Conservation (phyloP, 2,329 filamentous ascomycete genomes). For the Cladosporium sp. region DNA sequence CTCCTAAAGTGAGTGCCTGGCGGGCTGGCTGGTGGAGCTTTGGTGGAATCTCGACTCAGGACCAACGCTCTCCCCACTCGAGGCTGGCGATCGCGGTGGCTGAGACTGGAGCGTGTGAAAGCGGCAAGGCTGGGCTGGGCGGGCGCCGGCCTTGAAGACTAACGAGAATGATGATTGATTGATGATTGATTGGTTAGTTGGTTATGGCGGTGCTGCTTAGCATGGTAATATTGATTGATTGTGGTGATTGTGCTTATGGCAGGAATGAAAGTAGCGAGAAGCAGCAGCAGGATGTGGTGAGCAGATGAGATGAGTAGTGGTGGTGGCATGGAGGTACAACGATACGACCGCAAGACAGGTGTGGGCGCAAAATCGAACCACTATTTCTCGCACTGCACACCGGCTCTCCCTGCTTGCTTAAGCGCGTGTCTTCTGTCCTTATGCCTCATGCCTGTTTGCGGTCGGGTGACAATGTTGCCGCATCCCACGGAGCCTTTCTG, state of each 20-base stretch:
- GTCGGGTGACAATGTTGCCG: not conserved
- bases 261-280: not conserved
- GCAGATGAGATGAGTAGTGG: not conserved
- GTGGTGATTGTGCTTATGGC: not conserved
- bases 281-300: not conserved
- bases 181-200: not conserved
- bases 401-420: not conserved
- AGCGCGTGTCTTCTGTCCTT: not conserved
- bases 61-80: not conserved
- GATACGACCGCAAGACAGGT: not conserved
- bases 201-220: not conserved
- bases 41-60: slow-evolving; percentile 2
- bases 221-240: not conserved
- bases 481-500: not conserved
- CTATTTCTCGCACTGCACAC: not conserved
- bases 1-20: not conserved
- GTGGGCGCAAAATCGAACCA: not conserved
- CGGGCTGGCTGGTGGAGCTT: not conserved
- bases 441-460: slow-evolving; percentile 7
- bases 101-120: slow-evolving; percentile 4
- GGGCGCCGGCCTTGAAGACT: not conserved
- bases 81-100: slow-evolving; percentile 10
- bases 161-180: not conserved
- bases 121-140: not conserved
- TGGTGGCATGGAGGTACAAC: not conserved